A percentile compares a stretch with the other conserved stretches of the same genome.
phyloP scores from a whole-genome alignment of 768 basidiomycete genomes.

The Podaxis carcinomalis region DNA sequence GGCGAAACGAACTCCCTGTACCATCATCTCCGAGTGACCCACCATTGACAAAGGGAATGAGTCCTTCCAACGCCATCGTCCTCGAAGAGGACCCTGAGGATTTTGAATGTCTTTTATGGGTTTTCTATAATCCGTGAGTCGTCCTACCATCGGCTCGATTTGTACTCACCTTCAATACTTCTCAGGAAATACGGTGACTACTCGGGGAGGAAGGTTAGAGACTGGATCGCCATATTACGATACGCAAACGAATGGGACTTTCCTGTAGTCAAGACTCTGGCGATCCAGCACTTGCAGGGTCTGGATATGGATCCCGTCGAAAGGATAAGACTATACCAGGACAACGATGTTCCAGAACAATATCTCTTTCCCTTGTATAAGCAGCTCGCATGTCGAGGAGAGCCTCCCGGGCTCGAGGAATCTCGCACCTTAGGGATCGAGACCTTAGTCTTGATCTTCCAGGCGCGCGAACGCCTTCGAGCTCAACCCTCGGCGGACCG shows the following conservation, averaged over 20 bases:
- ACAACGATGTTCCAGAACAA: constrained; percentile 40
- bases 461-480: constrained; percentile 19
- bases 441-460: constrained; percentile 41
- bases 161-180: constrained; percentile 10
- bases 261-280: constrained; percentile 48
- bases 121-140: constrained; percentile 60
- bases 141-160: background rate
- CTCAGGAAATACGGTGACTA: constrained; percentile 55
- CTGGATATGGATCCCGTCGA: constrained; percentile 15
- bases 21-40: constrained; percentile 21
- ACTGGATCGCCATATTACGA: constrained; percentile 58
- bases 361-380: constrained; percentile 53
- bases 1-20: constrained; percentile 27
- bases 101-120: constrained; percentile 53
- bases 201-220: constrained; percentile 34
- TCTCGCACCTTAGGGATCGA: constrained; percentile 50
- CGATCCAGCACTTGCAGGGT: constrained; percentile 30
- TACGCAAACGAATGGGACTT: constrained; percentile 60
- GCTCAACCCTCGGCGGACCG: background rate
- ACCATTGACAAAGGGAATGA: constrained; percentile 27
- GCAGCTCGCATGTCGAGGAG: constrained; percentile 44
- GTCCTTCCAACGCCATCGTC: constrained; percentile 28
- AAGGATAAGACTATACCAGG: constrained; percentile 49
- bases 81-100: constrained; percentile 42
- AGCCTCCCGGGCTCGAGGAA: constrained; percentile 51